Evolutionary conservation across 1,139 yeast species (phyloP), one percentile per base, ranked within the genome.

Genomic region (Pichia terricola): DNA sequence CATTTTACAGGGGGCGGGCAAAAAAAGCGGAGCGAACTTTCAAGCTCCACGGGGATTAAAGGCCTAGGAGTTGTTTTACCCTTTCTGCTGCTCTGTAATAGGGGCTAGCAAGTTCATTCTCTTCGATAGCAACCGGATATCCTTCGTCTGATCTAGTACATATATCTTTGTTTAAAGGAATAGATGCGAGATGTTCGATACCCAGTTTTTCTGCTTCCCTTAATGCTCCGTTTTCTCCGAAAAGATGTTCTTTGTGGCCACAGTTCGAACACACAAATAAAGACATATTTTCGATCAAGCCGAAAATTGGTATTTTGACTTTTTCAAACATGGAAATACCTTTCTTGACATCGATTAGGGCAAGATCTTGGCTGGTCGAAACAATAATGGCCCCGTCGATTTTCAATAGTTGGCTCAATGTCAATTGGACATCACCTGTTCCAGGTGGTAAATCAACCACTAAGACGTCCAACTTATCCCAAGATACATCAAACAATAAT

Each of bases 381-480:
- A 86, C 95, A 40, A 86, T 76, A 0, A 86, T 72, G 0, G 94
- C 87, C 0, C 95, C 95, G 52, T 79, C 83, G 0, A 86, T 77
- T 41, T 73, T 69, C n/a, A 84, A 62, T 54, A 80, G 83, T 59
- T 86, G 95, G 31, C 89, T 80, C 28, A 87, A 70, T 0, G 94
- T 83, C 45, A 86, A 67, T 56, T 86, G 95, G 1, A 87, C 83
- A 57, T 86, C 95, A 10, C 95, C 95, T 0, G 95, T 86, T 4
- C 95, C 95, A 0, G 95, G 95, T 1, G 95, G 95, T 85, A 86
- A 76, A 54, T 86, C 95, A 22, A 86, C 67, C 1, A 86, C 80
- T 43, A 86, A 66, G 30, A 78, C 72, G 59, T 86, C 95, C 42
- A 85, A 61, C n/a, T 66, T 61, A 7, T 76, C 72, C 95, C 95